A percentile compares a stretch with the other conserved stretches of the same genome.
phyloP scores from a whole-genome alignment of 495 filamentous ascomycete genomes.

The Tetracladium setigerum region DNA sequence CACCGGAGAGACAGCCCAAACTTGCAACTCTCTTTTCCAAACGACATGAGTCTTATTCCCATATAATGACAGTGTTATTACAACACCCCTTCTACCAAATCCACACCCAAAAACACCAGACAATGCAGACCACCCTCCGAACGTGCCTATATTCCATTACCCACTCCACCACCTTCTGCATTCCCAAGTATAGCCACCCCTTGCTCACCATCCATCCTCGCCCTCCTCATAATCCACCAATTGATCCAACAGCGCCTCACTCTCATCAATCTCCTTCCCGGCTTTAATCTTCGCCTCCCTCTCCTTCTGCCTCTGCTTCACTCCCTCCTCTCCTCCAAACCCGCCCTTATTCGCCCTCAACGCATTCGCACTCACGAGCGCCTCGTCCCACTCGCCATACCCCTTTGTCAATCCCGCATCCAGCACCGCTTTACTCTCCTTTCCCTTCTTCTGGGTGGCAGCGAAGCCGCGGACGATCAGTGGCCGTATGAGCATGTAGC shows the following conservation, averaged over 20 bases:
- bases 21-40: no score
- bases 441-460: no score
- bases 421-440: no score
- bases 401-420: no score
- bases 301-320: constrained; percentile 51
- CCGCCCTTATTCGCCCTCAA: constrained; percentile 38
- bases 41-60: no score
- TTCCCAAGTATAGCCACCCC: not conserved
- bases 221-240: constrained; percentile 43
- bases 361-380: constrained; percentile 41
- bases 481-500: no score
- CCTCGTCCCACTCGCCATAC: no score
- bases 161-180: not conserved
- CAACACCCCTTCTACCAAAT: no score
- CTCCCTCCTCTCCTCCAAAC: constrained; percentile 49
- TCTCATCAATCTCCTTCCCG: constrained; percentile 46
- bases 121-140: not conserved
- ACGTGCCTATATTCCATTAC: not conserved
- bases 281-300: constrained; percentile 40
- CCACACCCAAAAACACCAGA: no score
- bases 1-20: no score
- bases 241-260: constrained; percentile 64
- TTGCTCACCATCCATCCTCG: constrained; percentile 13
- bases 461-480: no score
- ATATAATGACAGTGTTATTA: not conserved